Conservation (phyloP, 106 monocot species). For the Phalaenopsis aphrodite region DNA sequence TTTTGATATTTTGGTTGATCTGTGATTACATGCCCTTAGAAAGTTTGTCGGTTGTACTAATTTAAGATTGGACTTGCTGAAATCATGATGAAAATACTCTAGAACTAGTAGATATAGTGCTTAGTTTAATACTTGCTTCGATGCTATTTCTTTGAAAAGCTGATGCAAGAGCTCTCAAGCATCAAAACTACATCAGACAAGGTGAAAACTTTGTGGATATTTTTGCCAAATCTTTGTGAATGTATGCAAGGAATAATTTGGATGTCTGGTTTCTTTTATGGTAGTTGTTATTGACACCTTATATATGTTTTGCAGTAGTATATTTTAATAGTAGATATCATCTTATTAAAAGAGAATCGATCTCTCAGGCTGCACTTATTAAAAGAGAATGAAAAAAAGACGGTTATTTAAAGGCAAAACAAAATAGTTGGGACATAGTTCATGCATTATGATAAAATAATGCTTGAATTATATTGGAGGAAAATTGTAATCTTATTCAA, state of each 20-base stretch:
- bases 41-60: slow-evolving; percentile 15
- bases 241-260: neutral
- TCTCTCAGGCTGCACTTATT: too few relatives aligned
- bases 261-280: too few relatives aligned
- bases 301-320: too few relatives aligned
- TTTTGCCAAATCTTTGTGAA: neutral
- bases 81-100: slow-evolving; percentile 23
- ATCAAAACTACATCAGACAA: neutral
- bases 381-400: too few relatives aligned
- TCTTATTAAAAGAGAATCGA: too few relatives aligned
- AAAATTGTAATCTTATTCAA: too few relatives aligned
- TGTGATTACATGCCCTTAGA: neutral
- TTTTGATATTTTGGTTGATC: slow-evolving; percentile 10
- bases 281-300: too few relatives aligned
- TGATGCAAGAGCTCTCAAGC: neutral
- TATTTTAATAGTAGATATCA: too few relatives aligned
- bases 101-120: neutral
- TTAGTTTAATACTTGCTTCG: neutral
- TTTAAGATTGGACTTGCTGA: slow-evolving; percentile 51
- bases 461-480: too few relatives aligned
- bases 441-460: too few relatives aligned
- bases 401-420: too few relatives aligned
- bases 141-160: neutral
- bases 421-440: too few relatives aligned
- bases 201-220: neutral